These are phyloP conservation scores for Xylaria polymorpha DNA, from an alignment of 2,329 filamentous ascomycete species.

Conservation along the genomic window DNA sequence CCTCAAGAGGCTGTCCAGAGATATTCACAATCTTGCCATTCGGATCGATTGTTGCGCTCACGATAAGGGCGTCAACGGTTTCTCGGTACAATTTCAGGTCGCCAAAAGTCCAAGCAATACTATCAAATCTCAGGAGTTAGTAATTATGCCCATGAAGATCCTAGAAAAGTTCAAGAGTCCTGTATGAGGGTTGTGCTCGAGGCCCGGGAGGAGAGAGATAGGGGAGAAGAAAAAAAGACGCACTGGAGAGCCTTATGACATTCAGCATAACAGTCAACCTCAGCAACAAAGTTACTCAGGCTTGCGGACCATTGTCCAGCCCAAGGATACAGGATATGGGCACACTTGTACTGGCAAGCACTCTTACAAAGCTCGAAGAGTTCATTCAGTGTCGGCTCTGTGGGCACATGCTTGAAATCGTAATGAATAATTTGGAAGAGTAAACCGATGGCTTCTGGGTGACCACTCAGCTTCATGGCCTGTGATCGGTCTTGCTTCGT, in stretches of 20 bases:
- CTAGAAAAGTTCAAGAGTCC: background rate
- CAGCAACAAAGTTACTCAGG: slow-evolving; percentile 21
- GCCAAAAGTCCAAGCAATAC: slow-evolving; percentile 46
- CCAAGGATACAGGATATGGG: slow-evolving; percentile 46
- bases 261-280: slow-evolving; percentile 25
- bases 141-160: background rate
- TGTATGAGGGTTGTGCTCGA: background rate
- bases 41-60: slow-evolving; percentile 38
- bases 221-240: background rate
- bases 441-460: slow-evolving; percentile 37
- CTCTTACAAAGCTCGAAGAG: slow-evolving; percentile 42
- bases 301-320: slow-evolving; percentile 38
- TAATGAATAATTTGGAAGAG: slow-evolving; percentile 46
- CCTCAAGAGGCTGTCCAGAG: slow-evolving; percentile 36
- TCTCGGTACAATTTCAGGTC: slow-evolving; percentile 41
- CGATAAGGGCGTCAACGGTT: slow-evolving; percentile 42
- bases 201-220: no score
- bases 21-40: slow-evolving; percentile 42
- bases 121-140: slow-evolving; percentile 19
- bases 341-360: slow-evolving; percentile 40
- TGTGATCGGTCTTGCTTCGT: background rate
- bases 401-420: slow-evolving; percentile 40
- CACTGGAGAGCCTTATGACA: slow-evolving; percentile 42
- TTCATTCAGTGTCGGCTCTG: slow-evolving; percentile 35
- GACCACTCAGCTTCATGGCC: slow-evolving; percentile 36